Evolutionary conservation across 805 yeast species (phyloP).

Genomic region (Kluyveromyces starmeri): DNA sequence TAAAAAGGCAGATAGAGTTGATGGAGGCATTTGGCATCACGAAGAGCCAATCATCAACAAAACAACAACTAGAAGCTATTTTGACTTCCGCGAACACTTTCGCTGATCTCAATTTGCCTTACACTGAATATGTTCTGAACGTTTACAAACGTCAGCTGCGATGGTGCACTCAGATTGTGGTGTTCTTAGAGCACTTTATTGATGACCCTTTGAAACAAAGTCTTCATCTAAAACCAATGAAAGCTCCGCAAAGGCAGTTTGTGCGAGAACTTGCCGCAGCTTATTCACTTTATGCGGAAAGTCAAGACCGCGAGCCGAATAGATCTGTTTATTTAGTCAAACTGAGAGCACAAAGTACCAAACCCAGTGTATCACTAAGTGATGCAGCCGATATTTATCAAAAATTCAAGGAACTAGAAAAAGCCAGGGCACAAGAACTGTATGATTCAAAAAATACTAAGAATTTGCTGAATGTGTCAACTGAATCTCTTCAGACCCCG

Average conservation of each 20-base stretch:
- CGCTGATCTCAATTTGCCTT: conserved; percentile 29
- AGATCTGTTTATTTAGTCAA: conserved; percentile 58
- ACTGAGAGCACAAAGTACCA: conserved; percentile 17
- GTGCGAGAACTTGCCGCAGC: conserved; percentile 58
- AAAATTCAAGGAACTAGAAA: conserved; percentile 31
- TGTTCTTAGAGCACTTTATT: conserved; percentile 41
- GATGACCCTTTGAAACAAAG: conserved; percentile 32
- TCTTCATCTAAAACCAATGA: conserved; percentile 69
- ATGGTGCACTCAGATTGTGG: conserved; percentile 66
- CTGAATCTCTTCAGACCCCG: conserved; percentile 16
- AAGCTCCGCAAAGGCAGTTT: conserved; percentile 55
- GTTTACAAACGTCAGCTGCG: conserved; percentile 45
- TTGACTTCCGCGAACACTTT: conserved; percentile 17
- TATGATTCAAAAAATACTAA: conserved; percentile 20
- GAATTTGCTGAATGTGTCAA: conserved; percentile 14
- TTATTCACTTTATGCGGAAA: conserved; percentile 52
- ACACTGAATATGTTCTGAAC: conserved; percentile 38
- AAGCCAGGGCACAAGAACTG: conserved; percentile 24
- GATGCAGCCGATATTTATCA: conserved; percentile 36
- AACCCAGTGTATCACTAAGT: conserved; percentile 18
- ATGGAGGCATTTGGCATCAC: conserved; percentile 50
- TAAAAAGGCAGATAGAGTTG: conserved; percentile 50
- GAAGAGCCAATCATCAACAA: conserved; percentile 1
- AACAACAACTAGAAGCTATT: conserved; percentile 10
- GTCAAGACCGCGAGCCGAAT: conserved; percentile 77